Evolutionary conservation across 192 early-diverging fungal genomes (phyloP).

Genomic region (Thamnidium elegans): DNA sequence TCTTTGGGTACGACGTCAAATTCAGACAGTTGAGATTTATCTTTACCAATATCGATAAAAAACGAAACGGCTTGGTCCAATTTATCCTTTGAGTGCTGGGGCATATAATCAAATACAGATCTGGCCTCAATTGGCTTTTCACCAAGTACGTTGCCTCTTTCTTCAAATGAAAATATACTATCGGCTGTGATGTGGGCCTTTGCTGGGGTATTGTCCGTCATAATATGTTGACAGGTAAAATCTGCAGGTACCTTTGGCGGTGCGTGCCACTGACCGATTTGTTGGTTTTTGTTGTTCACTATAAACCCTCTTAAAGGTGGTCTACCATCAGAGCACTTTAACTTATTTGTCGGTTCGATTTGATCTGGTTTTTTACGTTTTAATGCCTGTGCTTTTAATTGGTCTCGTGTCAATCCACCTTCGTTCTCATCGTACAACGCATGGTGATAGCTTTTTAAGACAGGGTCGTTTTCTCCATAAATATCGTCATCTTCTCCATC

Average conservation of each 20-base stretch:
- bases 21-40: slow-evolving; percentile 33
- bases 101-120: slow-evolving; percentile 72
- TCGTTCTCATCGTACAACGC: slow-evolving; percentile 27
- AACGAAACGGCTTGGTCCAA: slow-evolving; percentile 53
- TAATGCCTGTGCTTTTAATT: slow-evolving; percentile 2
- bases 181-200: slow-evolving; percentile 4
- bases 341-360: slow-evolving; percentile 16
- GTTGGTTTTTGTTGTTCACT: slow-evolving; percentile 7
- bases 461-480: slow-evolving; percentile 26
- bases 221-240: slow-evolving; percentile 16
- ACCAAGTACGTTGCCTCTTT: slow-evolving; percentile 64
- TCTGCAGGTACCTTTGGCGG: slow-evolving; percentile 28
- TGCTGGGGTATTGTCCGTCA: not conserved
- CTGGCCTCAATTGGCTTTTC: slow-evolving; percentile 65
- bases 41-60: slow-evolving; percentile 29
- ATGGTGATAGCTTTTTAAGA: slow-evolving; percentile 16
- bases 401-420: slow-evolving; percentile 11
- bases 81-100: slow-evolving; percentile 61
- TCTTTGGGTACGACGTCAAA: slow-evolving; percentile 56
- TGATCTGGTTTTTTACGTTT: slow-evolving; percentile 36
- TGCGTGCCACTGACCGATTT: slow-evolving; percentile 32
- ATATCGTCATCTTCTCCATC: slow-evolving; percentile 50
- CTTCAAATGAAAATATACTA: slow-evolving; percentile 34
- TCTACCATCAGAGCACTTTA: slow-evolving; percentile 22
- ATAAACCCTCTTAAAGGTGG: slow-evolving; percentile 24